Evolutionary conservation across 1,284 basidiomycete genomes (phyloP), one percentile per base, ranked within the genome.

Genomic region (Trichosporon coremiiforme): DNA sequence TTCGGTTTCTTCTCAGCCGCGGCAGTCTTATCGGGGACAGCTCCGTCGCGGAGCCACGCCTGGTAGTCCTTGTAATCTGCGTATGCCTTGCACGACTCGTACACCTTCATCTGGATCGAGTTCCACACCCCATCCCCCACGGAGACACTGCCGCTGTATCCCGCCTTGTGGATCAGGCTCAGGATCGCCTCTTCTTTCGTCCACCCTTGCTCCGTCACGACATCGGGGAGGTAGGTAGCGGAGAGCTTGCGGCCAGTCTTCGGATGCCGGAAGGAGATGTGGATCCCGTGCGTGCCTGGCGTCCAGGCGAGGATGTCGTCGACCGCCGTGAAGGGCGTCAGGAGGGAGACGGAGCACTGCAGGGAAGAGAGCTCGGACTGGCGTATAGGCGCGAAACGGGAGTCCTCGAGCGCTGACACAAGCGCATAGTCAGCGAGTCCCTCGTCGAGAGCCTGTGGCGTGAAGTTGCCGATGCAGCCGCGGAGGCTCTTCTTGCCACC

Each of bases 381-480:
- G 66, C 90, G 87, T 77, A 99, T 93, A 80, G 87, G 86, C n/a
- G 80, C 77, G 77, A 87, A 87, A 1, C 87, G 84, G 55, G 79
- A 78, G 73, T 87, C 87, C 67, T 86, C 81, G 65, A 86, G 79
- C 0, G 85, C 87, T 31, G 85, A 85, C 67, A 91, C 89, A 73
- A 94, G 87, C 38, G 96, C 95, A 80, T 98, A 99, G 76, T 98
- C 93, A 64, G 88, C 87, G 68, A 99, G 82, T 12, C 94, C 95
- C 33, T 90, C 87, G 55, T 86, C 87, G 29, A 98, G 86, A 6
- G 89, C 85, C 80, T 91, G 87, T 1, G 93, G 87, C 62, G 91
- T 89, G 80, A 99, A 99, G 79, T 89, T 95, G 77, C 96, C 96
- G 75, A 99, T 98, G 84, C 96, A 99, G 29, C 96, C 96, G 71